Evolutionary conservation across 331 rosid species (phyloP), one percentile per base, ranked within the genome.

Genomic region (Spiraea crenata): DNA sequence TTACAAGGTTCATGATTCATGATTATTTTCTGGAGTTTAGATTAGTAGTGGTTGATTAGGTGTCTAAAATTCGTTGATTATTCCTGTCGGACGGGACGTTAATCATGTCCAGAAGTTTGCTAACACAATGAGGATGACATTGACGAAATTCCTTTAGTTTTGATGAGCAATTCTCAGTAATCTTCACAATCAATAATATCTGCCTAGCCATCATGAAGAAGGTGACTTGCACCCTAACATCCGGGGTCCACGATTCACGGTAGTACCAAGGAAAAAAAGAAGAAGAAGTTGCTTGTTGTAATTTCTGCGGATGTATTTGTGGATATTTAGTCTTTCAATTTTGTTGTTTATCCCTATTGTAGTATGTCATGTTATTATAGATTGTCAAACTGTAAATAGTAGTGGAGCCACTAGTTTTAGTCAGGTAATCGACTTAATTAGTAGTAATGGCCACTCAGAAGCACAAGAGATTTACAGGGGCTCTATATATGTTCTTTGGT

Each of bases 201-300:
- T 57, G 39, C 47, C 31, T 42, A 3, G 37, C 48, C 34, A 38
- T 77, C 9, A 37, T 44, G 17, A 57, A 61, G 73, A 57, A 57
- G 63, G 57, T 47, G 31, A 25, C 50, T 1, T 19, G 17, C 55
- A 64, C 51, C 39, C 63, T 25, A 35, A 9, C 25, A 40, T 34
- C 7, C 17, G 20, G 65, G 65, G 65, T 25, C 82, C 74, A 60
- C 50, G 42, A 17, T 17, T 40, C 56, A 49, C 10, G 39, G 19
- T 56, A 6, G 51, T 17, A 12, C 80, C 19, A 35, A 63, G 25
- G n/a, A n/a, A 12, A 20, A 41, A 25, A 25, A 25, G 31, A 25
- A 25, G 1, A 25, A 25, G 31, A 25, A 25, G 31, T 25, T 25
- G 2, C 2, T 25, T 25, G 31, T 25, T 25, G 31, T 25, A 25